phyloP scores from a whole-genome alignment of 768 basidiomycete genomes.

The Boletus rex-veris region DNA sequence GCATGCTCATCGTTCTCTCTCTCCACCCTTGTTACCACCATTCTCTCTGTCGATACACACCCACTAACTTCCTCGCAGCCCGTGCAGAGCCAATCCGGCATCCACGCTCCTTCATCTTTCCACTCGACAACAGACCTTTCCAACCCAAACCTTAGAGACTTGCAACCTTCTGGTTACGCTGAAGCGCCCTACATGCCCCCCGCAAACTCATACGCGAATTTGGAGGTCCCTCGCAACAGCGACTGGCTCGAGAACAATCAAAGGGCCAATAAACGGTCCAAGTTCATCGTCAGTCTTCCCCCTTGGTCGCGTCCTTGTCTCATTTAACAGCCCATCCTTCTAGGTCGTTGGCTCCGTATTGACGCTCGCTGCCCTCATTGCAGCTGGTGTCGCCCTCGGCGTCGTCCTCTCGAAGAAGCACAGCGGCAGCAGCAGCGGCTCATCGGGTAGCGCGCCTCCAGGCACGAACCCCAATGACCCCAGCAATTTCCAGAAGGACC shows the following conservation, averaged over 20 bases:
- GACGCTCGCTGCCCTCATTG: conserved; percentile 48
- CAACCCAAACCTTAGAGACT: conserved; percentile 24
- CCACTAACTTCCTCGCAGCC: conserved; percentile 21
- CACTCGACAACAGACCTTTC: conserved; percentile 19
- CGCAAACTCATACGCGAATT: conserved; percentile 31
- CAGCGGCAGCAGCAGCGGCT: conserved; percentile 29
- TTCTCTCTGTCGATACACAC: no score
- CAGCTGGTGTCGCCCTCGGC: conserved; percentile 59
- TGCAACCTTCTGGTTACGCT: conserved; percentile 22
- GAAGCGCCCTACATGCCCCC: conserved; percentile 24
- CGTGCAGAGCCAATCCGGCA: conserved; percentile 31
- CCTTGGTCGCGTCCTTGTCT: not conserved
- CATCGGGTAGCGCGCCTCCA: conserved; percentile 12
- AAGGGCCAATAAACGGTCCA: conserved; percentile 41
- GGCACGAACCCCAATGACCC: conserved; percentile 62
- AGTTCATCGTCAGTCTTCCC: conserved; percentile 49
- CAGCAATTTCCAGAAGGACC: conserved; percentile 69
- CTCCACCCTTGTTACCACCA: not conserved
- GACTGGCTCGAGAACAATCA: conserved; percentile 40
- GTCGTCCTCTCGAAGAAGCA: conserved; percentile 59
- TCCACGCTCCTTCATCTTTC: conserved; percentile 35
- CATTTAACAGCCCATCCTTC: not conserved
- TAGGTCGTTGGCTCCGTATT: conserved; percentile 54
- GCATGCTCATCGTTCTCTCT: not conserved
- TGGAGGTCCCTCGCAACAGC: conserved; percentile 32